Evolutionary conservation across 2,329 filamentous ascomycete species (phyloP), one percentile per base, ranked within the genome.

Genomic region (Akanthomyces lecanii): DNA sequence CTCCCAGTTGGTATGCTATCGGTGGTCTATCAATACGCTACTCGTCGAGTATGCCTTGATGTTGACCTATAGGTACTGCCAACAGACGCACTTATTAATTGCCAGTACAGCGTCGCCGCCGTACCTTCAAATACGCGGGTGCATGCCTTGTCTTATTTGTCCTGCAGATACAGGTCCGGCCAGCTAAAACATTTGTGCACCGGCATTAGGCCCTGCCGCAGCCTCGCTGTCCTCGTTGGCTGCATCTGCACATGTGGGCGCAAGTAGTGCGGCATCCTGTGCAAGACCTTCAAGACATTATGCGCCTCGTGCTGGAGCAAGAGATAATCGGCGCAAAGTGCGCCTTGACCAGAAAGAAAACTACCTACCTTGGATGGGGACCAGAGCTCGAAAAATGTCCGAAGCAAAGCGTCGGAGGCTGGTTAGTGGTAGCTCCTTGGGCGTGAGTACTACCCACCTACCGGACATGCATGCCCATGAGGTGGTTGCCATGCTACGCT

Each of bases 211-310:
- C 47, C 57, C 33, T 48, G 28, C 56, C 56, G 56, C 57, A 51
- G 44, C 45, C 56, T 45, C 21, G 56, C 56, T 21, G 44, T 30
- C 12, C 47, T 50, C 44, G 56, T 51, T 60, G 57, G 57, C 57
- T 42, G 57, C 47, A 42, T 52, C 38, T 44, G 38, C 58, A 44
- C 33, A 40, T 36, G 45, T 30, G 33, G 47, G 36, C 38, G 40
- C 11, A 7, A 5, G 28, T 30, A 30, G 23, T 18, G 33, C 38
- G 47, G 16, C 38, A 53, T 50, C 44, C 57, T 28, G 36, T 45
- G 58, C 47, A 40, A 42, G 45, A 60, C 57, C 33, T 21, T 28
- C 38, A 14, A 53, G 56, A 60, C 56, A 59, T n/a, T 40, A 11
- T 8, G 12, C 36, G 16, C 44, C 57, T 51, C 57, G 47, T 30